A percentile compares a stretch with the other conserved stretches of the same genome.
phyloP scores from a whole-genome alignment of 345 rosid species.

The Eucalyptus cloeziana region DNA sequence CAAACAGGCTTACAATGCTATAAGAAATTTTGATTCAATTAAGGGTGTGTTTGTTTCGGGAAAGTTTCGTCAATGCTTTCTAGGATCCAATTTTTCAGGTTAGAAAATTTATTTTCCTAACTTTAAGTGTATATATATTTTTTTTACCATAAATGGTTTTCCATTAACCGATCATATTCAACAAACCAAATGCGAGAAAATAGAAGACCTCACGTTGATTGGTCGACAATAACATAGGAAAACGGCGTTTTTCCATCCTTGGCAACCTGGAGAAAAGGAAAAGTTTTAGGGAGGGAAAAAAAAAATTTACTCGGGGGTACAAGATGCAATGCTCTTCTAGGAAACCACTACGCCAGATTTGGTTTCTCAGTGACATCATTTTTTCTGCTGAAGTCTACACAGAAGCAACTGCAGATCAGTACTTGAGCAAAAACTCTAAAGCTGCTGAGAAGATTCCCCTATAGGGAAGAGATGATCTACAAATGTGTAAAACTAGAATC shows the following conservation, averaged over 20 bases:
- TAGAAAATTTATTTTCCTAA: too few species aligned
- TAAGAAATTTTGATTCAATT: too few species aligned
- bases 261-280: conserved; percentile 38
- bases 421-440: neutral
- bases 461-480: neutral
- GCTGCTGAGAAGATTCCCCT: neutral
- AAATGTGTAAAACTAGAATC: neutral
- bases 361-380: neutral
- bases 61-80: too few species aligned
- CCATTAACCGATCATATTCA: neutral
- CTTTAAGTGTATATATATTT: neutral
- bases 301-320: neutral
- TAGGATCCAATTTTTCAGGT: too few species aligned
- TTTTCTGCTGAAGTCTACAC: neutral
- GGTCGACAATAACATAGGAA: conserved; percentile 77
- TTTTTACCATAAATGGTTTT: too few species aligned
- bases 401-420: neutral
- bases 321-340: neutral
- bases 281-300: neutral
- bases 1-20: neutral
- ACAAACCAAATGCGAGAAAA: neutral
- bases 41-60: neutral
- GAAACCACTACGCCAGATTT: neutral
- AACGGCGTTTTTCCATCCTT: conserved; percentile 74
- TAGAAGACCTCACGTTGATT: conserved; percentile 48